Evolutionary conservation across 805 yeast genomes (phyloP).

Genomic region (Torulaspora indica): DNA sequence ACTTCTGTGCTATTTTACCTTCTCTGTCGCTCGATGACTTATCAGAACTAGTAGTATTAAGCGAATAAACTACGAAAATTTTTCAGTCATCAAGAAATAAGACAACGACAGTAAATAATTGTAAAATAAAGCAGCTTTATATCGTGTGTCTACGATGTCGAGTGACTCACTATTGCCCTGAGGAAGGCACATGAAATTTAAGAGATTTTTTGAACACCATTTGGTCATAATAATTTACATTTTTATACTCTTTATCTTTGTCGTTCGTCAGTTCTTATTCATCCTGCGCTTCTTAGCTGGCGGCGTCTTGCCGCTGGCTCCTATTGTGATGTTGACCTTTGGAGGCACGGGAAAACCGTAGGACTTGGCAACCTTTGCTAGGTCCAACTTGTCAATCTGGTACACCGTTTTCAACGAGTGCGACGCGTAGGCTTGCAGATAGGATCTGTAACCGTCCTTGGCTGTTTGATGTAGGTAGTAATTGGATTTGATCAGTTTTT

Average conservation of each 20-base stretch:
- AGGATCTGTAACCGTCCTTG: slow-evolving; percentile 94
- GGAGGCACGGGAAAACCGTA: slow-evolving; percentile 96
- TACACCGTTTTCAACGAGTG: slow-evolving; percentile 95
- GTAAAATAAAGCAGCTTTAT: background rate
- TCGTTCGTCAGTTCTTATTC: slow-evolving; percentile 12
- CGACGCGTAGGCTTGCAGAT: slow-evolving; percentile 94
- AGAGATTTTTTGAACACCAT: background rate
- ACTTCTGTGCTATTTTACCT: background rate
- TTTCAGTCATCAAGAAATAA: background rate
- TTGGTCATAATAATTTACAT: slow-evolving; percentile 2
- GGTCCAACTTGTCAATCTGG: slow-evolving; percentile 89
- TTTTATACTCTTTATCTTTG: slow-evolving; percentile 3
- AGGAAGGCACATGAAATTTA: too few relatives aligned
- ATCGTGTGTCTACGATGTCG: background rate
- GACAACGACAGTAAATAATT: background rate
- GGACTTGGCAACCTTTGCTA: slow-evolving; percentile 90
- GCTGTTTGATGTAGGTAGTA: slow-evolving; percentile 94
- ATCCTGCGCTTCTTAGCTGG: slow-evolving; percentile 25
- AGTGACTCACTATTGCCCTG: background rate
- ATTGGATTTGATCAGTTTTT: slow-evolving; percentile 83
- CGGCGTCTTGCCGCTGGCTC: slow-evolving; percentile 75
- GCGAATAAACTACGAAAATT: slow-evolving; percentile 1
- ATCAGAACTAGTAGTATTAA: background rate
- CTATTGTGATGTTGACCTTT: slow-evolving; percentile 91
- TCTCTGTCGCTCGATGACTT: background rate